Evolutionary conservation across 148 eudicot species (phyloP).

Genomic region (Rhododendron kiyosumense): DNA sequence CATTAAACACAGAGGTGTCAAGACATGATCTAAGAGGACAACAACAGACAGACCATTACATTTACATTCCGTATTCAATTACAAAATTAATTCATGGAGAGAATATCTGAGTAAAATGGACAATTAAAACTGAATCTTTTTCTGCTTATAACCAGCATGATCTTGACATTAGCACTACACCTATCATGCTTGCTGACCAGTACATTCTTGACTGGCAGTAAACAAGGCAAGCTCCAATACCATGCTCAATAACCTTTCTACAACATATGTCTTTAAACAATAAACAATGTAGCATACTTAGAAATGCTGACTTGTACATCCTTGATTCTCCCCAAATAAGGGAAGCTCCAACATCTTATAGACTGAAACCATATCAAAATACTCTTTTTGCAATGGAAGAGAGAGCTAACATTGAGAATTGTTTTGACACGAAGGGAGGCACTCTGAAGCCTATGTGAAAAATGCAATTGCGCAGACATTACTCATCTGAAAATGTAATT

Average conservation of each 20-base stretch:
- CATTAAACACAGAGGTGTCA: neutral
- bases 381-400: neutral
- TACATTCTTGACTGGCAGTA: conserved; percentile 1
- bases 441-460: neutral
- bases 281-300: neutral
- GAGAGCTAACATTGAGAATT: neutral
- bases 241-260: neutral
- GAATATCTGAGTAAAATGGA: neutral
- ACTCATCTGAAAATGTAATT: neutral
- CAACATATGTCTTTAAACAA: neutral
- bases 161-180: neutral
- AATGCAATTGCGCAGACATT: neutral
- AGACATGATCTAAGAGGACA: neutral
- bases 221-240: neutral
- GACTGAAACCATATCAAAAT: neutral
- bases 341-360: neutral
- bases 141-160: neutral
- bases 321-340: neutral
- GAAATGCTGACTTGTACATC: neutral
- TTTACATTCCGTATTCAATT: neutral
- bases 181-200: neutral
- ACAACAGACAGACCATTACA: neutral
- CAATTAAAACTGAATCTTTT: neutral
- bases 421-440: neutral
- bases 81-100: neutral